A percentile compares a stretch with the other conserved stretches of the same genome.
Evolutionary conservation across 306 rosid genomes (phyloP).

Genomic region (Neltuma alba): DNA sequence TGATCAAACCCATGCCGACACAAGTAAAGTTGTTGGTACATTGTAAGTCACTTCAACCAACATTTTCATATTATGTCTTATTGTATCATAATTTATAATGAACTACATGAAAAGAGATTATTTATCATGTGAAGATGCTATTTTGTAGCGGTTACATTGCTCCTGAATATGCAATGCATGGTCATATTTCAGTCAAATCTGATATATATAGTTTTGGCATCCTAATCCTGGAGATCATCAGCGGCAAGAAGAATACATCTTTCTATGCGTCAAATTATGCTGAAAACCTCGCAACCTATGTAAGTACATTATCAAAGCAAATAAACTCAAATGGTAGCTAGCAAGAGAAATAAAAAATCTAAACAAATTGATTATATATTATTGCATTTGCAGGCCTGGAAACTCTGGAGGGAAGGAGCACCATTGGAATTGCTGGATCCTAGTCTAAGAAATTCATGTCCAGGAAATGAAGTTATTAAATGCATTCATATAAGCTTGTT

Average conservation of each 20-base stretch:
- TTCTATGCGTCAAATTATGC: background rate
- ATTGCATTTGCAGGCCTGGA: background rate
- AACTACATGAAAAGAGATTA: background rate
- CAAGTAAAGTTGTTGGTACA: background rate
- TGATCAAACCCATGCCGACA: background rate
- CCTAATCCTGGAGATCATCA: background rate
- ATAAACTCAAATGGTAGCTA: background rate
- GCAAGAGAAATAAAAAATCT: background rate
- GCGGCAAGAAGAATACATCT: background rate
- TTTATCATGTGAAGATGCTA: background rate
- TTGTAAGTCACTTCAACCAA: background rate
- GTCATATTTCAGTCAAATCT: background rate
- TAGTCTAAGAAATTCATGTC: background rate
- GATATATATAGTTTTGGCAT: background rate
- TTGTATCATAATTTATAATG: background rate
- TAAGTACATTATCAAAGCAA: background rate
- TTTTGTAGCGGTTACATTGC: background rate
- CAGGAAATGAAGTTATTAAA: background rate
- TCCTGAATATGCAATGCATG: background rate
- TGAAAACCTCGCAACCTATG: background rate
- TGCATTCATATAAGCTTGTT: background rate
- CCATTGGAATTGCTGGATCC: background rate
- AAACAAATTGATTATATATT: background rate
- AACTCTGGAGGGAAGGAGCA: background rate
- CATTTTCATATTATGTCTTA: background rate